A percentile compares a stretch with the other conserved stretches of the same genome.
Conservation (phyloP, 257 asterid genomes). For the Buddleja alternifolia region DNA sequence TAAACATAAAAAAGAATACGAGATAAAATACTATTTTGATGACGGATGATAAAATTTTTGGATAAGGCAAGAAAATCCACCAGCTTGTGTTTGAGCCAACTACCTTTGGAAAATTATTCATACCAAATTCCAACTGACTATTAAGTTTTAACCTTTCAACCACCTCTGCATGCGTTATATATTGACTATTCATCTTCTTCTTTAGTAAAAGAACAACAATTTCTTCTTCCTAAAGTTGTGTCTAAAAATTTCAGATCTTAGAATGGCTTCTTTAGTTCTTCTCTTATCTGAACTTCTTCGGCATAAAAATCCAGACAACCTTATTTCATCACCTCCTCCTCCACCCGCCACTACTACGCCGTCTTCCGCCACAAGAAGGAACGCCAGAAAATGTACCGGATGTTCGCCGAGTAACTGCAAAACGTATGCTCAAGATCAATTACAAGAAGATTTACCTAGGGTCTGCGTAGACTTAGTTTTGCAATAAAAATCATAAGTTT, state of each 20-base stretch:
- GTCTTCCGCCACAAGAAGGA: conserved; percentile 5
- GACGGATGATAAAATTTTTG: no score
- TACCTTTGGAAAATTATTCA: no score
- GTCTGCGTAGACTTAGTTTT: conserved; percentile 30
- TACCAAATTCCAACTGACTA: neutral
- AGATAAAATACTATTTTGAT: no score
- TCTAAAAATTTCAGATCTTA: neutral
- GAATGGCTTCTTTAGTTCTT: conserved; percentile 39
- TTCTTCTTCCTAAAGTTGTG: neutral
- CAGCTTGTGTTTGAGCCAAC: neutral
- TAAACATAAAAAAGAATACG: no score
- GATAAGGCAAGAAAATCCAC: conserved; percentile 13
- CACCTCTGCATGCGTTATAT: conserved; percentile 22
- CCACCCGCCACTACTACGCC: conserved; percentile 18
- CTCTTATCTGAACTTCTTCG: conserved; percentile 29
- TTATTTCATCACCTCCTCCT: conserved; percentile 8
- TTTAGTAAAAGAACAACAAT: neutral
- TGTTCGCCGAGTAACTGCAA: neutral
- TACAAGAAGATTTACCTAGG: conserved; percentile 31
- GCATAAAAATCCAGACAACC: conserved; percentile 20
- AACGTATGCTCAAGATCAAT: neutral
- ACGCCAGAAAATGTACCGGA: neutral
- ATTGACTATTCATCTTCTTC: neutral
- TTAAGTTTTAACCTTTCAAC: neutral
- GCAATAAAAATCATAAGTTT: conserved; percentile 11